A percentile compares a stretch with the other conserved stretches of the same genome.
Conservation (phyloP, 2,329 filamentous ascomycete genomes). For the Penicillium griseofulvum region DNA sequence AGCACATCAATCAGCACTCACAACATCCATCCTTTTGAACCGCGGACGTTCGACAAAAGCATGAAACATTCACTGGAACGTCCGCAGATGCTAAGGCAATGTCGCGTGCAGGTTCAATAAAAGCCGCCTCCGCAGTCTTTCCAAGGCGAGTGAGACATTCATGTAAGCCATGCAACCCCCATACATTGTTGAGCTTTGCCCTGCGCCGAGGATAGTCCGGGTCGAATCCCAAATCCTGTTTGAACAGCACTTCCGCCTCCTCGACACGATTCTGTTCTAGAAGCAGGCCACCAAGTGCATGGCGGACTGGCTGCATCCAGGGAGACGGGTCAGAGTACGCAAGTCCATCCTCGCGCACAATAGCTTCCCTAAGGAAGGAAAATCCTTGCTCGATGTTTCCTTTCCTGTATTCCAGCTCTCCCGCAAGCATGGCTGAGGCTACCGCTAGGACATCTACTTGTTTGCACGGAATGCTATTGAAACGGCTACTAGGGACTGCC, state of each 20-base stretch:
- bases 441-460: constrained; percentile 59
- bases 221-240: constrained; percentile 58
- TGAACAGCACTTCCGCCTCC: constrained; percentile 56
- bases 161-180: constrained; percentile 68
- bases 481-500: constrained; percentile 55
- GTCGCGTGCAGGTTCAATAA: constrained; percentile 48
- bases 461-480: constrained; percentile 63
- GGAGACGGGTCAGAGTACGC: constrained; percentile 71
- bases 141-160: constrained; percentile 62
- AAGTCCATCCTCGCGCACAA: constrained; percentile 60
- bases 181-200: constrained; percentile 67
- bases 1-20: no score
- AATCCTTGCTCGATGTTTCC: constrained; percentile 59
- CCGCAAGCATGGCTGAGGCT: constrained; percentile 62
- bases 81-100: constrained; percentile 56
- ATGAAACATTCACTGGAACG: constrained; percentile 56
- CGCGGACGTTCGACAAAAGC: constrained; percentile 48
- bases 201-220: constrained; percentile 57
- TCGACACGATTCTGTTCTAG: constrained; percentile 60
- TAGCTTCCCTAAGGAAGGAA: constrained; percentile 53
- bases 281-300: constrained; percentile 66
- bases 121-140: constrained; percentile 42
- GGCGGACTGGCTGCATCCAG: constrained; percentile 71
- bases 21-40: background rate
- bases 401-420: constrained; percentile 67